A percentile compares a stretch with the other conserved stretches of the same genome.
Conservation (phyloP, 1,284 basidiomycete genomes). For the Vanrija pseudolonga region DNA sequence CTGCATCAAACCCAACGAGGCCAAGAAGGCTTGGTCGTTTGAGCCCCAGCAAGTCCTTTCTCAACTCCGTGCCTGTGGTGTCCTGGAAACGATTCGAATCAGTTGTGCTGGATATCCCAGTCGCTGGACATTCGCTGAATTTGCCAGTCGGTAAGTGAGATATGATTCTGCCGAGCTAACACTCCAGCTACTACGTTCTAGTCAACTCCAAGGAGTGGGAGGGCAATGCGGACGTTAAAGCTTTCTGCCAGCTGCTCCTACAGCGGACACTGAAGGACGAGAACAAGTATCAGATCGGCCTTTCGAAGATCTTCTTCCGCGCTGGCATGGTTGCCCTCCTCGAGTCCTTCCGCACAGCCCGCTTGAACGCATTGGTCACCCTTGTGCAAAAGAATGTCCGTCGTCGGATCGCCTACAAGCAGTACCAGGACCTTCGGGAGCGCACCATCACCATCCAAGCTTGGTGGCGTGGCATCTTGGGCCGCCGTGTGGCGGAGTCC, state of each 20-base stretch:
- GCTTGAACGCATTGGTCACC: conserved; percentile 85
- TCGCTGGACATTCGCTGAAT: conserved; percentile 98
- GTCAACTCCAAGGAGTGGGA: conserved; percentile 80
- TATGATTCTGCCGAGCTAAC: neutral
- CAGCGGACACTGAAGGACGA: conserved; percentile 82
- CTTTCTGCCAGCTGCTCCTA: conserved; percentile 81
- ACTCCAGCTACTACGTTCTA: conserved; percentile 88
- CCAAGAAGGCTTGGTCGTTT: conserved; percentile 95
- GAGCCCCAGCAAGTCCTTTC: conserved; percentile 92
- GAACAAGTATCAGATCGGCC: conserved; percentile 94
- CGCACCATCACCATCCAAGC: conserved; percentile 85
- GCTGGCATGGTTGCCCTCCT: conserved; percentile 98
- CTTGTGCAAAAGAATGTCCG: conserved; percentile 97
- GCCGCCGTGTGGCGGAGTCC: conserved; percentile 65
- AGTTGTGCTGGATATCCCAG: conserved; percentile 98
- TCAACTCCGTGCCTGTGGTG: conserved; percentile 96
- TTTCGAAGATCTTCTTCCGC: conserved; percentile 99
- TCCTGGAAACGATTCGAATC: conserved; percentile 97
- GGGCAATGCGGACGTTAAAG: conserved; percentile 65
- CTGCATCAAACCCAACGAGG: conserved; percentile 99
- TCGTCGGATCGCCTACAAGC: conserved; percentile 74
- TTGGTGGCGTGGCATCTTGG: conserved; percentile 85
- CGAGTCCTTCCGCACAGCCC: conserved; percentile 81
- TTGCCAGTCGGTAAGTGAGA: conserved; percentile 80
- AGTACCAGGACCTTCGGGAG: conserved; percentile 67